Base-by-base conservation (phyloP, 1,284 basidiomycete genomes). In the Microbotryum saponariae region DNA sequence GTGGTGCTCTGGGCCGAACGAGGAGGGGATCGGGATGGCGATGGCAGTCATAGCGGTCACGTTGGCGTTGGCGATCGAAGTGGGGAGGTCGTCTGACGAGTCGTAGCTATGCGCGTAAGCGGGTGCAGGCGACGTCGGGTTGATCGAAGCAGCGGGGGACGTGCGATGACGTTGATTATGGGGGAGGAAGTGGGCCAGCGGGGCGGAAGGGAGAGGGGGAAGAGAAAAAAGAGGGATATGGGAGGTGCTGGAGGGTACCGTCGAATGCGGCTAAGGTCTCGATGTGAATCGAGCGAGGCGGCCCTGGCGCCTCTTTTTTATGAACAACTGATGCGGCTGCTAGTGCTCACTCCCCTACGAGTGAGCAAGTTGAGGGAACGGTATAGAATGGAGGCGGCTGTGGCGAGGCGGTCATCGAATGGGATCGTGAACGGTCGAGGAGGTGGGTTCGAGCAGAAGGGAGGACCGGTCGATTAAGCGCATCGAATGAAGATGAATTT, bases 1-100 rank as follows among this genome's bases (percentile, higher is more conserved):
- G 10, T 58, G 54, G 51, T 53, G 56, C 57, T 47, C 21, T 48
- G 48, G 57, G 59, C 59, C 61, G 6, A 57, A 29, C 54, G 58
- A 52, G n/a, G 51, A 31, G 10, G 54, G 46, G 10, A 63, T 23
- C 16, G 64, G 67, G 50, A 68, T 68, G 18, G 67, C 67, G 62
- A 68, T 62, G 51, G 66, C 66, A 37, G 66, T 53, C 66, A 68
- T 68, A 3, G 45, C 16, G 29, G 7, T 45, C 20, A 16, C 31
- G n/a, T 46, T 9, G 20, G 14, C 18, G 56, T n/a, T 37, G 20
- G 14, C 21, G 56, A 10, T 37, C 27, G 23, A 14, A 44, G 8
- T 31, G 20, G 25, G 25, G 20, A 12, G 53, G 23, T 25, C 42
- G 6, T 47, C 18, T 25, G 21, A 33, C 8, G 51, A 23, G 44